These are phyloP conservation scores for Fonsecaea erecta DNA, from an alignment of 2,329 filamentous ascomycete species.

Conservation along the genomic window DNA sequence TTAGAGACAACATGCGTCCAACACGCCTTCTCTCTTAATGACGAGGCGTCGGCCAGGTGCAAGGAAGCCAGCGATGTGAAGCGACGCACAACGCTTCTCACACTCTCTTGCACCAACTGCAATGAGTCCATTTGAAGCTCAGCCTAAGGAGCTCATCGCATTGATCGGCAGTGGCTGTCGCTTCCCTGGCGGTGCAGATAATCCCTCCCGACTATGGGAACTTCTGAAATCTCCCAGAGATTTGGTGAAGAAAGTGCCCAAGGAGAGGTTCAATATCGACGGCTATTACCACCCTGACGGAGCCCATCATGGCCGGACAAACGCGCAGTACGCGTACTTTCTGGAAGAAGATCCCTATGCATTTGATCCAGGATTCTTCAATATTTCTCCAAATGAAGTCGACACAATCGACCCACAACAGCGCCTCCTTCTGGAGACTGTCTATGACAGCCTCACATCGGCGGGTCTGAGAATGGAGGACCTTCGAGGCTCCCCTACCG, in stretches of 20 bases:
- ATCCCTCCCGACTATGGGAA: conserved; percentile 36
- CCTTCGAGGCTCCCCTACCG: conserved; percentile 26
- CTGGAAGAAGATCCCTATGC: conserved; percentile 29
- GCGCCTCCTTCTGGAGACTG: conserved; percentile 38
- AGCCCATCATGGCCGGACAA: conserved; percentile 23
- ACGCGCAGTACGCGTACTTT: conserved; percentile 34
- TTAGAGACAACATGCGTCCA: background rate
- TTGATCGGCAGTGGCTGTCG: conserved; percentile 39
- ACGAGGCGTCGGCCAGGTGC: background rate
- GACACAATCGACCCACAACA: conserved; percentile 39
- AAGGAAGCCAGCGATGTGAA: background rate
- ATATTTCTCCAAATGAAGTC: conserved; percentile 34
- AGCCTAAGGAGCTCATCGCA: conserved; percentile 20
- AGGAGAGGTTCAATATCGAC: conserved; percentile 38
- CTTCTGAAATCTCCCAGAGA: conserved; percentile 29
- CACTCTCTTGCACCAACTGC: background rate
- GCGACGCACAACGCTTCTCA: background rate
- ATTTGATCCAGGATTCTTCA: conserved; percentile 42
- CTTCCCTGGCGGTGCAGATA: conserved; percentile 38
- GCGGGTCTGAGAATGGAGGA: conserved; percentile 30
- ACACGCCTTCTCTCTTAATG: background rate
- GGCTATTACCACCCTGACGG: conserved; percentile 36
- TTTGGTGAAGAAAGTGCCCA: conserved; percentile 35
- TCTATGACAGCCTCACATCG: conserved; percentile 36
- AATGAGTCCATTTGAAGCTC: background rate